A percentile compares a stretch with the other conserved stretches of the same genome.
Conservation (phyloP, 495 filamentous ascomycete species). For the Annulohypoxylon bovei region DNA sequence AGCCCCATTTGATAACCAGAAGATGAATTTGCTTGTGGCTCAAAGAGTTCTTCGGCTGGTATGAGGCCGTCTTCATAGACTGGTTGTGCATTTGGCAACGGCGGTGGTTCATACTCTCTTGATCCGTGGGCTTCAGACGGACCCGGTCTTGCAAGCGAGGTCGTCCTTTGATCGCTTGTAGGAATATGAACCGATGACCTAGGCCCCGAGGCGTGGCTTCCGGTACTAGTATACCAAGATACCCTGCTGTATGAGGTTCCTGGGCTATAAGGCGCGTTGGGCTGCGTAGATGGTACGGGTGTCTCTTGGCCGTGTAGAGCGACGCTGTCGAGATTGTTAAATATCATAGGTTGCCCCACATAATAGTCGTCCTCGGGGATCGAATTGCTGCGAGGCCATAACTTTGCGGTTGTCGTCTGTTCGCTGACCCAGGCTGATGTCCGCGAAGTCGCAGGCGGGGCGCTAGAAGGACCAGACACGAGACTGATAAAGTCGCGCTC, state of each 20-base stretch:
- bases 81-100: constrained; percentile 10
- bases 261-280: constrained; percentile 22
- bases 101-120: neutral
- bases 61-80: constrained; percentile 37
- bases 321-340: constrained; percentile 37
- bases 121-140: neutral
- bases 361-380: constrained; percentile 35
- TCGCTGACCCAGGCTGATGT: constrained; percentile 42
- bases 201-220: constrained; percentile 32
- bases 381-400: constrained; percentile 33
- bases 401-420: constrained; percentile 35
- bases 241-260: constrained; percentile 27
- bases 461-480: constrained; percentile 14
- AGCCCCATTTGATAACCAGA: constrained; percentile 39
- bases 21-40: constrained; percentile 1
- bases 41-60: constrained; percentile 31
- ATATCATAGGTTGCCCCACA: constrained; percentile 24
- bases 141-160: constrained; percentile 25
- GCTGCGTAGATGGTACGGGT: constrained; percentile 1
- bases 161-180: constrained; percentile 41
- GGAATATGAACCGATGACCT: constrained; percentile 32
- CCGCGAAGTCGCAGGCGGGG: constrained; percentile 25
- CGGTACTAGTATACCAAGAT: constrained; percentile 39
- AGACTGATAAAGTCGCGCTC: constrained; percentile 39
- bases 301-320: constrained; percentile 23